Evolutionary conservation across 2,329 filamentous ascomycete species (phyloP).

Genomic region (Fusarium sp.): DNA sequence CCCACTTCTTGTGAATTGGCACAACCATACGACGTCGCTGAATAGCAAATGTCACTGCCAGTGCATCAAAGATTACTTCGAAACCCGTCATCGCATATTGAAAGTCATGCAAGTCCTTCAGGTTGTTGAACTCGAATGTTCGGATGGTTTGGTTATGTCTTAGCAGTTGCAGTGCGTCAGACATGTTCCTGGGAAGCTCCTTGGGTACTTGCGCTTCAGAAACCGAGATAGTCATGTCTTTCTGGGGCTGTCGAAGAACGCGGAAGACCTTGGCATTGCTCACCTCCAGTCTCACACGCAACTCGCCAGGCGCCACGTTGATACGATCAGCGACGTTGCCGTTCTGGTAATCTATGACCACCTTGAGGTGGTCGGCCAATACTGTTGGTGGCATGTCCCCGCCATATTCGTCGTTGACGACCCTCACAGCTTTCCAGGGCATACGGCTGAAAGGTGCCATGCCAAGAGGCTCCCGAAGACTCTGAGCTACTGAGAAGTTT

Average conservation of each 20-base stretch:
- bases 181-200: slow-evolving; percentile 71
- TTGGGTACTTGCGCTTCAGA: slow-evolving; percentile 73
- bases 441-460: slow-evolving; percentile 63
- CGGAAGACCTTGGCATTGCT: slow-evolving; percentile 71
- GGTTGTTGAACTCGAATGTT: slow-evolving; percentile 74
- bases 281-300: slow-evolving; percentile 74
- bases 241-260: slow-evolving; percentile 77
- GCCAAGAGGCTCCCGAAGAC: slow-evolving; percentile 61
- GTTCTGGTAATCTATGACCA: slow-evolving; percentile 79
- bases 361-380: slow-evolving; percentile 78
- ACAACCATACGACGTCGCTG: slow-evolving; percentile 89
- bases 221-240: slow-evolving; percentile 81
- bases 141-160: slow-evolving; percentile 73
- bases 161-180: slow-evolving; percentile 71
- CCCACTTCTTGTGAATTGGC: slow-evolving; percentile 94
- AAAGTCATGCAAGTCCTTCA: slow-evolving; percentile 80
- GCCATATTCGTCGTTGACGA: slow-evolving; percentile 78
- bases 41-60: slow-evolving; percentile 82
- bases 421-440: slow-evolving; percentile 73
- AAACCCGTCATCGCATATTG: slow-evolving; percentile 84
- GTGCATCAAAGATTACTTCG: slow-evolving; percentile 77
- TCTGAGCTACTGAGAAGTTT: slow-evolving; percentile 71
- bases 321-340: slow-evolving; percentile 86
- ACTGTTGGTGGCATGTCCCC: slow-evolving; percentile 73
- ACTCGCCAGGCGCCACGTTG: slow-evolving; percentile 81